These are phyloP conservation scores for Lactuca saligna DNA, from an alignment of 129 eudicot species.

Conservation along the genomic window DNA sequence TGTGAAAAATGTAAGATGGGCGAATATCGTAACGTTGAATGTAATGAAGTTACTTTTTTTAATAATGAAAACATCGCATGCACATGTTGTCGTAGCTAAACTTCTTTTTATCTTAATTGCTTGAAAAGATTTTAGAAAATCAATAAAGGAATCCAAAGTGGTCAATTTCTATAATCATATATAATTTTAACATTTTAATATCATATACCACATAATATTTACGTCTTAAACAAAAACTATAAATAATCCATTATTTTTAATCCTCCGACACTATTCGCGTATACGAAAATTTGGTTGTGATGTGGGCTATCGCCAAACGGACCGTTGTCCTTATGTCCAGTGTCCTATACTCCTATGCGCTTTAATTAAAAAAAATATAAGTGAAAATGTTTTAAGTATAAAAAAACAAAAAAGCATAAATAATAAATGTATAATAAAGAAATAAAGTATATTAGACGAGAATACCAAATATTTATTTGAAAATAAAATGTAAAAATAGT, in stretches of 20 bases:
- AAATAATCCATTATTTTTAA: background rate
- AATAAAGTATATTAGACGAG: too few species aligned
- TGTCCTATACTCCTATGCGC: background rate
- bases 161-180: background rate
- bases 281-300: background rate
- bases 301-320: conserved; percentile 4
- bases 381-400: background rate
- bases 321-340: background rate
- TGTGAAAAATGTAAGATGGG: background rate
- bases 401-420: background rate
- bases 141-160: background rate
- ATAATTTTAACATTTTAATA: background rate
- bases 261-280: background rate
- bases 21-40: background rate
- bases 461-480: too few species aligned
- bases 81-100: conserved; percentile 13
- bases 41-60: background rate
- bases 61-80: background rate
- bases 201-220: too few species aligned
- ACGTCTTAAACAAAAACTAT: background rate
- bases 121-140: background rate
- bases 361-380: background rate
- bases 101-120: background rate
- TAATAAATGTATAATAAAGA: too few species aligned
- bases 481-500: too few species aligned